phyloP scores from a whole-genome alignment of 2,329 filamentous ascomycete species.

The Tolypocladium guangdongense region DNA sequence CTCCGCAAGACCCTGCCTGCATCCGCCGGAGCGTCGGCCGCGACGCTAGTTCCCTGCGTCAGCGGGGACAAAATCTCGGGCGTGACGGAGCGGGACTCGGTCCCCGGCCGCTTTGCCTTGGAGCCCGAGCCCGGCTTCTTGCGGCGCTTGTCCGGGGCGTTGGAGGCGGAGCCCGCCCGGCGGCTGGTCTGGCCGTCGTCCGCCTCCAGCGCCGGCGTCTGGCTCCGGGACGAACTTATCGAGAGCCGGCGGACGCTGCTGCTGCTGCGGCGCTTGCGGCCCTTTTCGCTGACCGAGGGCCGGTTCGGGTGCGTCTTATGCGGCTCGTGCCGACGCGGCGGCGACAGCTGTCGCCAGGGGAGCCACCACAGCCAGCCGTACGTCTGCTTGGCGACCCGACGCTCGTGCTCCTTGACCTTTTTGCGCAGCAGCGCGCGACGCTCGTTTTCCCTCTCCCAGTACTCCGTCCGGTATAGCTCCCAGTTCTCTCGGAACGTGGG shows the following conservation, averaged over 20 bases:
- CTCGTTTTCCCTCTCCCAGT: slow-evolving; percentile 96
- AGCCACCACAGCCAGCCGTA: slow-evolving; percentile 81
- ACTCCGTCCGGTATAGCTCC: slow-evolving; percentile 88
- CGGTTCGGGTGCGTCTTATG: slow-evolving; percentile 27
- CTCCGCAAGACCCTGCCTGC: slow-evolving; percentile 12
- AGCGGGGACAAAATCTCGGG: slow-evolving; percentile 45
- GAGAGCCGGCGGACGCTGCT: slow-evolving; percentile 43
- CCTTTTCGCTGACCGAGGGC: slow-evolving; percentile 31
- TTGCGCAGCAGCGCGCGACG: slow-evolving; percentile 61
- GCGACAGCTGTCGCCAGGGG: slow-evolving; percentile 45
- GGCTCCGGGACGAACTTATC: slow-evolving; percentile 37
- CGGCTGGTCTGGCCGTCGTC: slow-evolving; percentile 30
- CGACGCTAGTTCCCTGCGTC: slow-evolving; percentile 33
- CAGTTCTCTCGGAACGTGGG: slow-evolving; percentile 93
- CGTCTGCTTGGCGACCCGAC: slow-evolving; percentile 54
- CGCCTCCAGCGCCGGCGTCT: slow-evolving; percentile 36
- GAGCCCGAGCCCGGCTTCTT: slow-evolving; percentile 37
- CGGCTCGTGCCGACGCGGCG: slow-evolving; percentile 18
- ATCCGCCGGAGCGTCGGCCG: slow-evolving; percentile 11
- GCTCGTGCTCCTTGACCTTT: slow-evolving; percentile 58
- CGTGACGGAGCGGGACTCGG: slow-evolving; percentile 41
- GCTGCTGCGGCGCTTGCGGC: slow-evolving; percentile 39
- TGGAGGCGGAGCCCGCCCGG: slow-evolving; percentile 36
- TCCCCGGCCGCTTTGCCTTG: slow-evolving; percentile 30
- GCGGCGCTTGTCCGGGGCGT: slow-evolving; percentile 38